phyloP scores from a whole-genome alignment of 225 moss, liverwort and hornwort species.

The Neckera pumila region DNA sequence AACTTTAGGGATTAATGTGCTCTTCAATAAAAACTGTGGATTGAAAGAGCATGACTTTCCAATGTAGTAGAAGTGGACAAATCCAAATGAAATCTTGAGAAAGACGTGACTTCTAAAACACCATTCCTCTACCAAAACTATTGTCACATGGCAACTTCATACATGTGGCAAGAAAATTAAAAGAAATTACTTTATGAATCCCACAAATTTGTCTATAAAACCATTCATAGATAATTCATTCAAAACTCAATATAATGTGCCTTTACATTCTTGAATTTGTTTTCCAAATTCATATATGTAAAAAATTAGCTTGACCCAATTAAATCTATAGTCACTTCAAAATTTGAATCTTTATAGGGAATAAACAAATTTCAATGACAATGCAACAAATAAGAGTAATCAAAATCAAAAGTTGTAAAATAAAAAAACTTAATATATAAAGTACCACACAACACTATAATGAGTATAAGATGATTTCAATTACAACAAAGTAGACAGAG shows the following conservation, averaged over 20 bases:
- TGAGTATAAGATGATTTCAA: too few species aligned
- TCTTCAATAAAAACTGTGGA: neutral
- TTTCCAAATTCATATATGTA: neutral
- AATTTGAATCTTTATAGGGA: too few species aligned
- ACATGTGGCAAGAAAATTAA: neutral
- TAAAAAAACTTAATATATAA: too few species aligned
- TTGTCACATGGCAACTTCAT: neutral
- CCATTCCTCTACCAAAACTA: neutral
- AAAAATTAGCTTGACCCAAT: neutral
- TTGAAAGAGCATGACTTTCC: neutral
- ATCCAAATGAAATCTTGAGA: neutral
- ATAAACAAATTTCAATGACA: too few species aligned
- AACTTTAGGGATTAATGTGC: neutral
- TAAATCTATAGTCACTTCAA: too few species aligned
- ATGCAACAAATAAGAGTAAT: too few species aligned
- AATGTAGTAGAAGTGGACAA: neutral
- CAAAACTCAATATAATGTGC: neutral
- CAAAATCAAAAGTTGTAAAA: too few species aligned
- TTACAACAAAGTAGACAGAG: too few species aligned
- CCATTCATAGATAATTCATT: neutral
- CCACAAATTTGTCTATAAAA: neutral
- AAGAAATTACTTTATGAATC: neutral
- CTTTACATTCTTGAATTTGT: neutral
- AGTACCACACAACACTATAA: too few species aligned
- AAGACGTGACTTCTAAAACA: neutral